Evolutionary conservation across 2,329 filamentous ascomycete species (phyloP).

Genomic region (Diatrype stigma): DNA sequence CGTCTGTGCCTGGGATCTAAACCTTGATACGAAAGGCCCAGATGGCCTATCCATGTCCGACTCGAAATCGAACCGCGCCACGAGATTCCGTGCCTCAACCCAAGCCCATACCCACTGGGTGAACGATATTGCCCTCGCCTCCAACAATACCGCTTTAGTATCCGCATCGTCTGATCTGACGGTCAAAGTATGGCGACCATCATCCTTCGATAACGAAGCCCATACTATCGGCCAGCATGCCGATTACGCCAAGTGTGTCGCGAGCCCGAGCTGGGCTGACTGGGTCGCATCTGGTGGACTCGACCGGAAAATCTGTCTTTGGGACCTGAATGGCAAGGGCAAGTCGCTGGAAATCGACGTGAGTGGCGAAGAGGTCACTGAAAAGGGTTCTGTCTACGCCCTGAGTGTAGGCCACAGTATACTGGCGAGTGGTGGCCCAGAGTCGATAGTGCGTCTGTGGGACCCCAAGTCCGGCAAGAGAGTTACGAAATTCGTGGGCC

Average conservation of each 20-base stretch:
- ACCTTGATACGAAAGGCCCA: conserved; percentile 56
- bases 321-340: conserved; percentile 86
- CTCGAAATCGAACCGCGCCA: conserved; percentile 38
- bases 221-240: conserved; percentile 88
- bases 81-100: conserved; percentile 57
- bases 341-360: conserved; percentile 85
- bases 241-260: conserved; percentile 94
- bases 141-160: conserved; percentile 74
- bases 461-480: conserved; percentile 83
- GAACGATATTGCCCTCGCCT: conserved; percentile 81
- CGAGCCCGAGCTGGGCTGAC: conserved; percentile 64
- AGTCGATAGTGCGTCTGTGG: conserved; percentile 90
- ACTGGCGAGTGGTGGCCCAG: conserved; percentile 87
- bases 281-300: conserved; percentile 95
- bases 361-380: conserved; percentile 73
- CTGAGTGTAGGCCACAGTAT: conserved; percentile 75
- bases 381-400: conserved; percentile 95
- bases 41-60: conserved; percentile 28
- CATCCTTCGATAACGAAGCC: conserved; percentile 59
- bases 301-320: conserved; percentile 86
- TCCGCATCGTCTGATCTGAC: conserved; percentile 92
- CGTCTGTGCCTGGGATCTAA: conserved; percentile 91
- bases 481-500: conserved; percentile 93
- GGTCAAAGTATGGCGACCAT: conserved; percentile 87
- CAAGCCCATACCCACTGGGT: conserved; percentile 92